Evolutionary conservation across 164 flowering plant genomes (phyloP).

Genomic region (Cinnamomum micranthum): DNA sequence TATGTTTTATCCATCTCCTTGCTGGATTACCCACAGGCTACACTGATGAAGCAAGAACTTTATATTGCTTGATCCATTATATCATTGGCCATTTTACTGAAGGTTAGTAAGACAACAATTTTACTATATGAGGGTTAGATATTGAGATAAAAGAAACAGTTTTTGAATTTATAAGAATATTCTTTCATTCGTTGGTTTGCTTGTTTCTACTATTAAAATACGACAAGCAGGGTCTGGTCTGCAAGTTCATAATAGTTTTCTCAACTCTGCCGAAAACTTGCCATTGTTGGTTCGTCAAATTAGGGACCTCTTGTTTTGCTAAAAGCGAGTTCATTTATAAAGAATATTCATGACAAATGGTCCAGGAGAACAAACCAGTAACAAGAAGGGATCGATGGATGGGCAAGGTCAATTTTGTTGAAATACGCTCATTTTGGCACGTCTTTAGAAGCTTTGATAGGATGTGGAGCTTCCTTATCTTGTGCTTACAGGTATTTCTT

Average conservation of each 20-base stretch:
- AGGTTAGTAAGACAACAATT: too few species aligned
- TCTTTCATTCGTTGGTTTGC: not conserved
- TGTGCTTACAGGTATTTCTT: constrained; percentile 69
- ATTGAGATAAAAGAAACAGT: not conserved
- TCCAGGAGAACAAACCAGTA: constrained; percentile 54
- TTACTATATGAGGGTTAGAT: not conserved
- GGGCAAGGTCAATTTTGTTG: constrained; percentile 93
- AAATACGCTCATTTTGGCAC: constrained; percentile 92
- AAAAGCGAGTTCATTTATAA: not conserved
- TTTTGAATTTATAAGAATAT: not conserved
- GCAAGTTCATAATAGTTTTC: not conserved
- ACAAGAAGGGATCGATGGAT: constrained; percentile 50
- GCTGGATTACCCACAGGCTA: too few species aligned
- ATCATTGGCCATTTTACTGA: too few species aligned
- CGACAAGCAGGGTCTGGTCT: not conserved
- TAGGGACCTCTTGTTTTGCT: not conserved
- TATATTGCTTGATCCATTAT: too few species aligned
- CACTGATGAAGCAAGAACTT: too few species aligned
- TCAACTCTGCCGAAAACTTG: not conserved
- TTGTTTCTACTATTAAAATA: too few species aligned
- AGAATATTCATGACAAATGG: constrained; percentile 3
- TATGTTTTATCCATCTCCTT: too few species aligned
- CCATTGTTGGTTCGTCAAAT: not conserved
- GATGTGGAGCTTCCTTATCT: constrained; percentile 89
- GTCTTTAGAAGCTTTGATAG: constrained; percentile 90